Evolutionary conservation across 1,284 basidiomycete genomes (phyloP).

Genomic region (Leccinum griseonigrum): DNA sequence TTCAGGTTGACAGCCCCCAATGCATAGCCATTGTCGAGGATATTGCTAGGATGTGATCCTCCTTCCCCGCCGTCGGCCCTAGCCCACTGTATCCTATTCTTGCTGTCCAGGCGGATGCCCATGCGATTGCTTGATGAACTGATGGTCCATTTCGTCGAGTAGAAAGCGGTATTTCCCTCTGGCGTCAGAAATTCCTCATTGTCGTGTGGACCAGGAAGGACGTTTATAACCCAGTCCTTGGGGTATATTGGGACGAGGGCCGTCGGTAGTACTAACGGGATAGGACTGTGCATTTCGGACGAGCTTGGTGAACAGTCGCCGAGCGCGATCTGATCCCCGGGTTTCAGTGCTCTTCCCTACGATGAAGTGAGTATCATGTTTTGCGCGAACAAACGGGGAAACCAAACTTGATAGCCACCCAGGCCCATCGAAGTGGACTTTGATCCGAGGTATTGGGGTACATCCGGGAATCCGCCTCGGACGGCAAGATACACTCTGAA

Average conservation of each 20-base stretch:
- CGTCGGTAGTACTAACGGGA: conserved; percentile 14
- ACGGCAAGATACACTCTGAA: conserved; percentile 59
- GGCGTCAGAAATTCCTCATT: conserved; percentile 55
- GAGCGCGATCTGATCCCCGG: conserved; percentile 45
- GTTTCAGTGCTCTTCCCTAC: conserved; percentile 52
- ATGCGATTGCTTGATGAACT: conserved; percentile 60
- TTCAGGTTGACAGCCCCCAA: conserved; percentile 63
- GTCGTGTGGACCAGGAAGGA: conserved; percentile 63
- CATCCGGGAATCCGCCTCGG: conserved; percentile 58
- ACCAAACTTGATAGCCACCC: conserved; percentile 50
- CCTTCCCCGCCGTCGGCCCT: conserved; percentile 64
- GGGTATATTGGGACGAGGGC: conserved; percentile 45
- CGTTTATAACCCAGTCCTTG: conserved; percentile 50
- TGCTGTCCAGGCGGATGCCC: conserved; percentile 49
- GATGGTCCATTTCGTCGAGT: conserved; percentile 49
- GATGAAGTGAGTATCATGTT: background rate
- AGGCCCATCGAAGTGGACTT: conserved; percentile 61
- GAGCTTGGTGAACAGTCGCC: conserved; percentile 31
- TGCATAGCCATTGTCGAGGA: conserved; percentile 68
- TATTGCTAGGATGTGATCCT: conserved; percentile 70
- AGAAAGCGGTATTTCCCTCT: conserved; percentile 48
- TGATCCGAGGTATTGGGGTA: conserved; percentile 59
- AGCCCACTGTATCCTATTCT: conserved; percentile 53
- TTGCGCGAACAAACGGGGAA: background rate
- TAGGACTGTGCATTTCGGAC: conserved; percentile 5